Evolutionary conservation across 225 moss, liverwort and hornwort genomes (phyloP).

Genomic region (Physcomitrellopsis africana): DNA sequence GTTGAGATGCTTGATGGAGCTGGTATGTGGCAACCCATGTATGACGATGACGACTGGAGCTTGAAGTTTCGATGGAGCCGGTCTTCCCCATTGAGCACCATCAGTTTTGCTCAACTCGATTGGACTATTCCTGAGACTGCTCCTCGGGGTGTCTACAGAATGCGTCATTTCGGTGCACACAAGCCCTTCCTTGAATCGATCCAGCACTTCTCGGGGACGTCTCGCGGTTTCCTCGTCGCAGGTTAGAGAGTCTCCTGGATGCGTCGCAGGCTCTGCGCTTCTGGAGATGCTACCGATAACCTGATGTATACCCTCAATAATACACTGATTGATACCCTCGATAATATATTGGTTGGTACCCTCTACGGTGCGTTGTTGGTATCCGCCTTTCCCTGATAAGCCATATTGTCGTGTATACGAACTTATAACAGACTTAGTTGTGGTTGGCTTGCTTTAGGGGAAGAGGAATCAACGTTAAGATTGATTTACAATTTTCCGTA

Average conservation of each 20-base stretch:
- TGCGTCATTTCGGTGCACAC: slow-evolving; percentile 84
- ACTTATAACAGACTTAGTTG: too few species aligned
- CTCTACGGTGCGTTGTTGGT: too few species aligned
- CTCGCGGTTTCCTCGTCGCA: slow-evolving; percentile 33
- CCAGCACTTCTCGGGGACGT: slow-evolving; percentile 76
- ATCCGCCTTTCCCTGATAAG: too few species aligned
- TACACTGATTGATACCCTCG: too few species aligned
- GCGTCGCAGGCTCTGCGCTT: too few species aligned
- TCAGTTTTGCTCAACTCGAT: slow-evolving; percentile 58
- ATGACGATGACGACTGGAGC: slow-evolving; percentile 92
- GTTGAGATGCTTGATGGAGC: slow-evolving; percentile 59
- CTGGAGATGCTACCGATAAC: too few species aligned
- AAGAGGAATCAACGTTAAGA: too few species aligned
- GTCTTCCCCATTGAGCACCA: slow-evolving; percentile 38
- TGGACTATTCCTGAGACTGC: slow-evolving; percentile 68
- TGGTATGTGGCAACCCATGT: slow-evolving; percentile 50
- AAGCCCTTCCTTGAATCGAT: slow-evolving; percentile 63
- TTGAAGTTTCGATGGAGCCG: slow-evolving; percentile 74
- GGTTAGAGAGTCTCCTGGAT: not conserved
- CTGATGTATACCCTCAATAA: too few species aligned
- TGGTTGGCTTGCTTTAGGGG: too few species aligned
- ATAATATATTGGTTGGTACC: too few species aligned
- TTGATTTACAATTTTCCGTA: too few species aligned
- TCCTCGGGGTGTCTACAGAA: slow-evolving; percentile 56
- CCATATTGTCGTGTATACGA: too few species aligned